Percentiles rank a stretch among this genome's conserved stretches.
These are phyloP conservation scores for Leavenworthia alabamica DNA, from an alignment of 345 rosid species.

Conservation along the genomic window DNA sequence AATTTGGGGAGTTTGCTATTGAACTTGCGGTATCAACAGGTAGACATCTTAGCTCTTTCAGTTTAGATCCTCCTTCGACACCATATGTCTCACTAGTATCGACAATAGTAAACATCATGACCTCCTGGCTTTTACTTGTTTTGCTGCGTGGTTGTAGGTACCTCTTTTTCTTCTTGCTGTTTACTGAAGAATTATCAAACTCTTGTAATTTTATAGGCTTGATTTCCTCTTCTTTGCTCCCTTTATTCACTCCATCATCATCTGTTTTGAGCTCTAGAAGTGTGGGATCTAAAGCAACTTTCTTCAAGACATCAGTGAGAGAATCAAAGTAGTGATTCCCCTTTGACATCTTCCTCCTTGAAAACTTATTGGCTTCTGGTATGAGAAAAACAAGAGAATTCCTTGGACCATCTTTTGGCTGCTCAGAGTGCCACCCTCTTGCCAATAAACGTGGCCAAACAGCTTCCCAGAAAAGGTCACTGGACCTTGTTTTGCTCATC, in stretches of 20 bases:
- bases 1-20: conserved; percentile 24
- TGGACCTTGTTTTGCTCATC: conserved; percentile 71
- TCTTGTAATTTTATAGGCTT: conserved; percentile 13
- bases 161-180: conserved; percentile 23
- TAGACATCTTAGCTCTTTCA: conserved; percentile 51
- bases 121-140: conserved; percentile 28
- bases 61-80: conserved; percentile 23
- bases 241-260: conserved; percentile 22
- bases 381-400: conserved; percentile 63
- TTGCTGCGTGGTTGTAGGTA: conserved; percentile 61
- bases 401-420: conserved; percentile 46
- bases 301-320: conserved; percentile 56
- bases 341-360: conserved; percentile 65
- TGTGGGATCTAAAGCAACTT: conserved; percentile 55
- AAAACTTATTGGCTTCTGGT: conserved; percentile 65
- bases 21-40: conserved; percentile 33
- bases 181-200: conserved; percentile 21
- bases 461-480: conserved; percentile 91
- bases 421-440: conserved; percentile 91
- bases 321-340: conserved; percentile 77
- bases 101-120: conserved; percentile 46
- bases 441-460: conserved; percentile 90
- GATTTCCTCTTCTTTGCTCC: conserved; percentile 31
- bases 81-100: conserved; percentile 48
- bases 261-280: conserved; percentile 53